These are phyloP conservation scores for Plasmodium cynomolgi DNA, from an alignment of 169 alveolate species.

Conservation along the genomic window DNA sequence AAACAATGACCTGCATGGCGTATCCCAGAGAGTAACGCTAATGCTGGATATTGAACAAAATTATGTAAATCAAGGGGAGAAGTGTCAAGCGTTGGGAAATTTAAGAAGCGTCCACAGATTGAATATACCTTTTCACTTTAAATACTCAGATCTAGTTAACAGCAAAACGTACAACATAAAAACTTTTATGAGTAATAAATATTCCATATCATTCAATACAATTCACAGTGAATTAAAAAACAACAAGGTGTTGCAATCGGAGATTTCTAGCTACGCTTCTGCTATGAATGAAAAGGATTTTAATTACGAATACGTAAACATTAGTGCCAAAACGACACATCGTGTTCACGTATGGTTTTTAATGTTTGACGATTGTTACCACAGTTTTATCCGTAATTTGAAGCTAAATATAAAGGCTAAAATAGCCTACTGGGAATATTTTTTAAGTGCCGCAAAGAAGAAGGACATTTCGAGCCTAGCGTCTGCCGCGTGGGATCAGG, in stretches of 20 bases:
- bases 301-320: slow-evolving; percentile 34
- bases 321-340: slow-evolving; percentile 65
- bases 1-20: slow-evolving; percentile 2
- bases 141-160: slow-evolving; percentile 54
- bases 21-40: slow-evolving; percentile 60
- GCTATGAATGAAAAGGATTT: slow-evolving; percentile 18
- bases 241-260: slow-evolving; percentile 48
- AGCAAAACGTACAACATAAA: slow-evolving; percentile 60
- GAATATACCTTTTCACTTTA: slow-evolving; percentile 51
- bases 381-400: slow-evolving; percentile 46
- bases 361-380: slow-evolving; percentile 68
- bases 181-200: slow-evolving; percentile 49
- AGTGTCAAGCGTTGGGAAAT: slow-evolving; percentile 61
- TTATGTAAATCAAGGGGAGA: slow-evolving; percentile 48
- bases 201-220: slow-evolving; percentile 21
- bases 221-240: slow-evolving; percentile 34
- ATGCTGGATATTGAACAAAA: slow-evolving; percentile 62
- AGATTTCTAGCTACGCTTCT: slow-evolving; percentile 20
- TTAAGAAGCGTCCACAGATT: slow-evolving; percentile 36
- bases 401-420: slow-evolving; percentile 63
- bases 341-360: slow-evolving; percentile 72
- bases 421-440: slow-evolving; percentile 71
- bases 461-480: slow-evolving; percentile 20
- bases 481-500: not conserved
- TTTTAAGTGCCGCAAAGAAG: slow-evolving; percentile 26